Conservation (phyloP, 306 rosid genomes). For the Glycine tomentella region DNA sequence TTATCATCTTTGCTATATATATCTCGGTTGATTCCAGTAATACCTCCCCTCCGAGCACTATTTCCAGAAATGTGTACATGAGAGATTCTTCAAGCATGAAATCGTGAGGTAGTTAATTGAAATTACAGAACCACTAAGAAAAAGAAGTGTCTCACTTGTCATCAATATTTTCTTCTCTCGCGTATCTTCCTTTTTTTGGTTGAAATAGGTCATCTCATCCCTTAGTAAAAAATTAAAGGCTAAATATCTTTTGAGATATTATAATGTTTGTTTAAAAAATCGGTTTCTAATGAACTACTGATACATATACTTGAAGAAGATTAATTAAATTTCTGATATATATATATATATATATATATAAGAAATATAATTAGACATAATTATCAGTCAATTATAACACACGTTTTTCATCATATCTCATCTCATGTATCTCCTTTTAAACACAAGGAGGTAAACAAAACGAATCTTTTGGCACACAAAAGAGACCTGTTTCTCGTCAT, state of each 20-base stretch:
- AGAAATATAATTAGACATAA: too few species aligned
- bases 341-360: too few species aligned
- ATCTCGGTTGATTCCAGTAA: constrained; percentile 39
- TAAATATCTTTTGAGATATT: too few species aligned
- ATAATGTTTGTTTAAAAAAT: too few species aligned
- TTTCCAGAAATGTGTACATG: constrained; percentile 38
- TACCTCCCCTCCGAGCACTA: not conserved
- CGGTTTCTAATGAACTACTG: too few species aligned
- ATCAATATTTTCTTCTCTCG: not conserved
- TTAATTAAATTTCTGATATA: too few species aligned
- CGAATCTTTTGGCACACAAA: constrained; percentile 9
- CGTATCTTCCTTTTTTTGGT: constrained; percentile 21
- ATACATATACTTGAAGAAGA: too few species aligned
- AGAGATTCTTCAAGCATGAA: constrained; percentile 43
- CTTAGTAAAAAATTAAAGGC: too few species aligned
- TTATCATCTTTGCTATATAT: not conserved
- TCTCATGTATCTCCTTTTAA: constrained; percentile 32
- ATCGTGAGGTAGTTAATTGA: constrained; percentile 22
- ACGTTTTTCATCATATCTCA: too few species aligned
- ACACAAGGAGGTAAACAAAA: constrained; percentile 33
- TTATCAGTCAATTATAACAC: not conserved
- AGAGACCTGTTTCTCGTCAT: constrained; percentile 21
- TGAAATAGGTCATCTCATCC: too few species aligned
- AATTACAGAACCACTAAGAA: constrained; percentile 39
- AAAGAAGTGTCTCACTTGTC: constrained; percentile 11